These are phyloP conservation scores for Nigrospora sphaerica DNA, from an alignment of 2,329 filamentous ascomycete species.

Conservation along the genomic window DNA sequence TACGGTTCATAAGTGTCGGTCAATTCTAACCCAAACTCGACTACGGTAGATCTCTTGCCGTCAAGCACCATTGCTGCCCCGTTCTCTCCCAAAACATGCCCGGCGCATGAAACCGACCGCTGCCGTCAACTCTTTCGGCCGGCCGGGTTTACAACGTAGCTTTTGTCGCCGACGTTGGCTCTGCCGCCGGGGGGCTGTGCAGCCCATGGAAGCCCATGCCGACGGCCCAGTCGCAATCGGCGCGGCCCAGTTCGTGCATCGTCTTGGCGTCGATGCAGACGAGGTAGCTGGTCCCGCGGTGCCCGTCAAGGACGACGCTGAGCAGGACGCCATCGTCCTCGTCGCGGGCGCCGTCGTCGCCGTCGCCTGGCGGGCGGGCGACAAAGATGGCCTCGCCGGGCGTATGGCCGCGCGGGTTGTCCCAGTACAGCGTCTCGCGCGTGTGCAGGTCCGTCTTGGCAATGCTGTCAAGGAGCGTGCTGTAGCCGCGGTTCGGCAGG, in stretches of 20 bases:
- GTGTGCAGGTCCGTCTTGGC: slow-evolving; percentile 58
- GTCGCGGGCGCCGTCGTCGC: slow-evolving; percentile 25
- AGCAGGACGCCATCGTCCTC: slow-evolving; percentile 61
- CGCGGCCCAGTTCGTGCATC: slow-evolving; percentile 37
- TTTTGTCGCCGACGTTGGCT: too few relatives aligned
- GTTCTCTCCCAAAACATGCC: too few relatives aligned
- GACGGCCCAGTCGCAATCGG: slow-evolving; percentile 33
- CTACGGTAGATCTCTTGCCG: too few relatives aligned
- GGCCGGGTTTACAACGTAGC: too few relatives aligned
- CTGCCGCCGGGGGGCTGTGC: slow-evolving; percentile 14
- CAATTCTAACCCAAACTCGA: too few relatives aligned
- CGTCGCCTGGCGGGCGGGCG: slow-evolving; percentile 29
- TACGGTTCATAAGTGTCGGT: too few relatives aligned
- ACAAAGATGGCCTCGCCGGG: slow-evolving; percentile 67
- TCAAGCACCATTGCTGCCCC: too few relatives aligned
- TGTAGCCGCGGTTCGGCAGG: slow-evolving; percentile 46
- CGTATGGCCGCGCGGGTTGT: slow-evolving; percentile 48
- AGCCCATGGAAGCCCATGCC: slow-evolving; percentile 41
- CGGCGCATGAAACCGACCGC: too few relatives aligned
- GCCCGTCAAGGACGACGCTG: slow-evolving; percentile 41
- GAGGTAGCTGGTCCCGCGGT: slow-evolving; percentile 37
- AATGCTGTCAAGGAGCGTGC: slow-evolving; percentile 54
- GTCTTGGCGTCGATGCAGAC: slow-evolving; percentile 36
- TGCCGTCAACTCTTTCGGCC: too few relatives aligned
- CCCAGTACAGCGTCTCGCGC: slow-evolving; percentile 48